Conservation (phyloP, 2,329 filamentous ascomycete genomes). For the Paraphoma chrysanthemicola region DNA sequence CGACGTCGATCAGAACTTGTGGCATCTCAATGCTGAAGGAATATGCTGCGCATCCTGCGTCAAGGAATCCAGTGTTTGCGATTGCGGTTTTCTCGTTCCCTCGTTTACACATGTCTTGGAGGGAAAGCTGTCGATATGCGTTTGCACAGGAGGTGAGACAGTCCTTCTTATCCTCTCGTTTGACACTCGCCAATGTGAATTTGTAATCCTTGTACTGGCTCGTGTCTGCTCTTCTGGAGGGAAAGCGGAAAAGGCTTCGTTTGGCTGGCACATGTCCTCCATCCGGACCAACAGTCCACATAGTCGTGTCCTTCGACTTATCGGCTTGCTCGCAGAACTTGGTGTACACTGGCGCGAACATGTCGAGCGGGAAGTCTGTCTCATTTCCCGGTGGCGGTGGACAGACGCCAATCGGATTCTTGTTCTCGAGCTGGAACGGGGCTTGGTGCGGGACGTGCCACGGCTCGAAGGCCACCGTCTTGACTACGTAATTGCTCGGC, state of each 20-base stretch:
- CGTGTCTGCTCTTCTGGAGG: background rate
- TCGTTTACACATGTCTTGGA: background rate
- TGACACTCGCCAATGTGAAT: background rate
- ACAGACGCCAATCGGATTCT: slow-evolving; percentile 1
- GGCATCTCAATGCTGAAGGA: slow-evolving; percentile 3
- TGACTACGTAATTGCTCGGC: slow-evolving; percentile 3
- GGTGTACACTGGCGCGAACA: slow-evolving; percentile 1
- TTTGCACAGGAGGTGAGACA: slow-evolving; percentile 1
- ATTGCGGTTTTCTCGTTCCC: slow-evolving; percentile 2
- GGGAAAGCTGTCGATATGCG: slow-evolving; percentile 2
- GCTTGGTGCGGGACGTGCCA: slow-evolving; percentile 3
- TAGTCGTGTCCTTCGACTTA: background rate
- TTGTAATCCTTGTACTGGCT: slow-evolving; percentile 4
- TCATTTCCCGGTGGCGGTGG: background rate
- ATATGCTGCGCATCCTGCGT: slow-evolving; percentile 4
- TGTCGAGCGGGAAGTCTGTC: slow-evolving; percentile 2
- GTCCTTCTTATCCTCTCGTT: background rate
- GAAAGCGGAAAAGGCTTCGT: background rate
- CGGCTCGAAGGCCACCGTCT: slow-evolving; percentile 4
- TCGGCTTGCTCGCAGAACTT: slow-evolving; percentile 7
- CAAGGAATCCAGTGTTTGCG: slow-evolving; percentile 1
- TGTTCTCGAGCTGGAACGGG: background rate
- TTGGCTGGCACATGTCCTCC: background rate
- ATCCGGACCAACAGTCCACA: slow-evolving; percentile 2
- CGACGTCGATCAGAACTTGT: background rate